Conservation (phyloP, 164 flowering plant genomes). For the Sextonia rubra region DNA sequence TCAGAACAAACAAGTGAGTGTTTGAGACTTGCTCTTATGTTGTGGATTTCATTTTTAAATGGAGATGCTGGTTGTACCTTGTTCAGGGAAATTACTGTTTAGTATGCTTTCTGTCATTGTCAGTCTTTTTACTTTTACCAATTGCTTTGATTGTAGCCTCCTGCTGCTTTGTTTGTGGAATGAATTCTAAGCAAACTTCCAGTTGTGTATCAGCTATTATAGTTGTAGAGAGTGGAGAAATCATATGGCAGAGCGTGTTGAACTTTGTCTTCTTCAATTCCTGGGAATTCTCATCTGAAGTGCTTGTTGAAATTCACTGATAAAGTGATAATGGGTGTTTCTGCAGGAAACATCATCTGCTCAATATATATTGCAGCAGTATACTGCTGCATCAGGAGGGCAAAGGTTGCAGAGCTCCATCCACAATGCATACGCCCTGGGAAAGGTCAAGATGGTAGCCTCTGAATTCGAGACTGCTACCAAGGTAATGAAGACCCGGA, state of each 20-base stretch:
- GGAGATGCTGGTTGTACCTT: too few species aligned
- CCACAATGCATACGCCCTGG: conserved; percentile 13
- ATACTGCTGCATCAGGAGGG: conserved; percentile 13
- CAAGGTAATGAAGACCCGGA: conserved; percentile 1
- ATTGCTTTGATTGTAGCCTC: too few species aligned
- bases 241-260: neutral
- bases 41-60: too few species aligned
- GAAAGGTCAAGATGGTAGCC: conserved; percentile 16
- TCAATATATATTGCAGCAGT: conserved; percentile 14
- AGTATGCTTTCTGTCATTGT: too few species aligned
- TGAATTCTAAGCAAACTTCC: too few species aligned
- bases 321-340: conserved; percentile 27
- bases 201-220: too few species aligned
- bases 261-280: conserved; percentile 28
- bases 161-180: too few species aligned
- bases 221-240: too few species aligned
- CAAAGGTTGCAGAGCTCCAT: conserved; percentile 3
- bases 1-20: too few species aligned
- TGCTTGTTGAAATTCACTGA: conserved; percentile 54
- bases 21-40: too few species aligned
- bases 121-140: too few species aligned
- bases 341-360: conserved; percentile 14
- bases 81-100: too few species aligned
- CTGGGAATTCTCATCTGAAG: conserved; percentile 57
- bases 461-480: conserved; percentile 5